phyloP scores from a whole-genome alignment of 192 early-diverging fungal genomes.

The Radiomyces spectabilis region DNA sequence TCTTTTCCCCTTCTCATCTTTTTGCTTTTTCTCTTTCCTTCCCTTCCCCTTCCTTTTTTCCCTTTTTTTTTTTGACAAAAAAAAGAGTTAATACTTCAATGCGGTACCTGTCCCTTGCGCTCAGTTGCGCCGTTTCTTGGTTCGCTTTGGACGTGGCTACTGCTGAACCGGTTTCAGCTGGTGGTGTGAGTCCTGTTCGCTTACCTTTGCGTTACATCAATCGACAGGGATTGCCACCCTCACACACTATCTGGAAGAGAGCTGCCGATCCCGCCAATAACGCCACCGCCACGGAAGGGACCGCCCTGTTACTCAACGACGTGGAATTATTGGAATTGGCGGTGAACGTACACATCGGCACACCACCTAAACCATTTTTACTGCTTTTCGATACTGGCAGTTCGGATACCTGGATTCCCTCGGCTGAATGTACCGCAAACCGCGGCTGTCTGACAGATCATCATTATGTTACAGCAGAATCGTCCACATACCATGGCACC shows the following conservation, averaged over 20 bases:
- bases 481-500: background rate
- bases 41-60: background rate
- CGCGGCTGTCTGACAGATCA: slow-evolving; percentile 2
- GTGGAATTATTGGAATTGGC: slow-evolving; percentile 8
- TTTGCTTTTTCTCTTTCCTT: too few species aligned
- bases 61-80: background rate
- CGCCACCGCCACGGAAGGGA: background rate
- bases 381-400: slow-evolving; percentile 26
- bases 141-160: too few species aligned
- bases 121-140: background rate
- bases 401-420: slow-evolving; percentile 27
- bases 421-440: background rate
- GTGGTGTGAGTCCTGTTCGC: background rate
- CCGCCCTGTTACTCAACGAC: slow-evolving; percentile 7
- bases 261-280: background rate
- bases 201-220: background rate
- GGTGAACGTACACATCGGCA: slow-evolving; percentile 18
- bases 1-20: too few species aligned
- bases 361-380: slow-evolving; percentile 14
- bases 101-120: background rate
- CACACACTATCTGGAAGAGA: background rate
- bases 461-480: slow-evolving; percentile 1
- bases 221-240: background rate
- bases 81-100: background rate
- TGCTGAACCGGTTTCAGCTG: too few species aligned